Evolutionary conservation across 257 asterid species (phyloP), one percentile per base, ranked within the genome.

Genomic region (Schizonepeta tenuifolia): DNA sequence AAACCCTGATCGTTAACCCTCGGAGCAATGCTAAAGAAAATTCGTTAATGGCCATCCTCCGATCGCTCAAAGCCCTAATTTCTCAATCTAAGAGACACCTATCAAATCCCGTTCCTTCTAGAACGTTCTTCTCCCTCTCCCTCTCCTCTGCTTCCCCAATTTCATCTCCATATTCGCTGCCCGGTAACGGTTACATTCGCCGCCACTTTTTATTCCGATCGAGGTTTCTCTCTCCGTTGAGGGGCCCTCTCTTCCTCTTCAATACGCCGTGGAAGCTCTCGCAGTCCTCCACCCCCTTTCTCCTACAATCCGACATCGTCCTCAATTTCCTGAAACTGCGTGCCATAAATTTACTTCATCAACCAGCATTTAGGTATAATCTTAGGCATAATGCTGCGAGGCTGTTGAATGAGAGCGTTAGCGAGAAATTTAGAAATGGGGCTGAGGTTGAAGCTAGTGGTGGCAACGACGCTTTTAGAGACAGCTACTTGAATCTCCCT

Each of bases 211-310:
- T 86, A 64, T 84, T 85, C 66, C 90, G 83, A 40, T 75, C 86
- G 72, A 75, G 80, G 78, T 77, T 82, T 74, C 71, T 80, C 44
- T 75, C 75, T 56, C 96, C 96, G 4, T 73, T 80, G 50, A 64
- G 78, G 12, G 91, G 89, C 4, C 96, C 98, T 11, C 84, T 87
- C 5, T 90, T 90, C 81, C 95, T 90, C 10, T 80, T 89, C 75
- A 88, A 83, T 31, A 93, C 96, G n/a, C 98, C 96, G 0, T 94
- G 95, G 89, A 86, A 88, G 77, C 97, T 94, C 70, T 86, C 93
- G 31, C 97, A 95, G 83, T 90, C 89, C 31, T 79, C 97, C 71
- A 95, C 97, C 7, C 97, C 98, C 51, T 82, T 94, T 75, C 90
- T 80, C 71, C 87, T 88, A 61, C 96, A 86, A 70, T 85, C 96